Percentiles rank a stretch among this genome's conserved stretches.
Conservation (phyloP, 202 grass and related monocot genomes). For the Brachypodium distachyon region DNA sequence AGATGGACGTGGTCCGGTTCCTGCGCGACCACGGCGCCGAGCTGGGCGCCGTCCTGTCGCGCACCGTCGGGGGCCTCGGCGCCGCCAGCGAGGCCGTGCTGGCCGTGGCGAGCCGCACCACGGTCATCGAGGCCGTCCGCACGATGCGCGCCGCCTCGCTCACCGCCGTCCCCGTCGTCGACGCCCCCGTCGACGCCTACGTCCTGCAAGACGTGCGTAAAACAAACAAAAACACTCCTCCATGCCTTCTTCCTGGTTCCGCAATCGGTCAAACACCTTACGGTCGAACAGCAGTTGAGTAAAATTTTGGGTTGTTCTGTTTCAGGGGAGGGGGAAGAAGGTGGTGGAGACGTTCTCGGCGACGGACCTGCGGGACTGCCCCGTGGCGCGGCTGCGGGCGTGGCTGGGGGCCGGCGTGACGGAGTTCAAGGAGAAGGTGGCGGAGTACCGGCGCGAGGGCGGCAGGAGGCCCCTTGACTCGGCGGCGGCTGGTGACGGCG, state of each 20-base stretch:
- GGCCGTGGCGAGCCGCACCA: constrained; percentile 32
- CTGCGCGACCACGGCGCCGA: constrained; percentile 32
- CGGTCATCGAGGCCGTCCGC: constrained; percentile 52
- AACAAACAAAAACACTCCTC: not conserved
- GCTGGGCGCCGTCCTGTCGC: constrained; percentile 43
- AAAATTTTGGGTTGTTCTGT: not conserved
- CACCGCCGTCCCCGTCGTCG: constrained; percentile 69
- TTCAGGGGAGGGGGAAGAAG: constrained; percentile 58
- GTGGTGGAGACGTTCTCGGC: constrained; percentile 74
- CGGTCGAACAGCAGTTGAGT: too few relatives aligned
- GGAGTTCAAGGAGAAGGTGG: constrained; percentile 72
- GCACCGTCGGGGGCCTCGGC: constrained; percentile 40
- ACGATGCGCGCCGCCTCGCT: constrained; percentile 63
- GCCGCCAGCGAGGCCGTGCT: constrained; percentile 53
- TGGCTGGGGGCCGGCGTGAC: constrained; percentile 43
- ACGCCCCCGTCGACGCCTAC: constrained; percentile 3
- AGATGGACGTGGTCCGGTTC: constrained; percentile 83
- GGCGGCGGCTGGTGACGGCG: too few relatives aligned
- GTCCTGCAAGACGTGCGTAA: constrained; percentile 51
- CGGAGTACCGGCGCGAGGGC: not conserved
- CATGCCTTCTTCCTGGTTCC: not conserved
- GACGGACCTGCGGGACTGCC: constrained; percentile 61
- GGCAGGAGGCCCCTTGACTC: constrained; percentile 3
- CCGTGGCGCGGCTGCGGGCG: constrained; percentile 34
- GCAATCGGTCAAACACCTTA: too few relatives aligned